Percentiles rank a stretch among this genome's conserved stretches.
These are phyloP conservation scores for Astrothelium macrocarpum DNA, from an alignment of 495 filamentous ascomycete genomes.

Conservation along the genomic window DNA sequence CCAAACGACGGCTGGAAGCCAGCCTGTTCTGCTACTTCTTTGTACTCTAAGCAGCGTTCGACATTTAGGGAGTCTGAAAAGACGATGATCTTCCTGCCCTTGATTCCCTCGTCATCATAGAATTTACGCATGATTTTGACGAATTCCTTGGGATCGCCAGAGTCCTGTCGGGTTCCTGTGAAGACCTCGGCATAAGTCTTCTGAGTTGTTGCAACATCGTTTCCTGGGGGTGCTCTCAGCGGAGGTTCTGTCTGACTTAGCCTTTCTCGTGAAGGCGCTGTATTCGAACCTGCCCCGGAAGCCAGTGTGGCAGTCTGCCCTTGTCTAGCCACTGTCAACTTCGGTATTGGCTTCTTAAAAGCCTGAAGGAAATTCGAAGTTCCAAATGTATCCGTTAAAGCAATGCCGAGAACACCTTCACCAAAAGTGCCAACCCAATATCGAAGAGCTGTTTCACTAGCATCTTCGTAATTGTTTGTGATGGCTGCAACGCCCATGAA, in stretches of 20 bases:
- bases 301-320: conserved; percentile 17
- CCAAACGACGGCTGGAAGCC: conserved; percentile 82
- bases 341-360: conserved; percentile 57
- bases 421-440: conserved; percentile 92
- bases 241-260: conserved; percentile 24
- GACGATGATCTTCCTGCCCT: conserved; percentile 81
- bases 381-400: conserved; percentile 95
- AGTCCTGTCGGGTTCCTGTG: conserved; percentile 85
- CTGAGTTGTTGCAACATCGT: conserved; percentile 5
- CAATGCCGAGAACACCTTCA: conserved; percentile 77
- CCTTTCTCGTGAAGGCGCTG: neutral
- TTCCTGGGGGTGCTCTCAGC: conserved; percentile 20
- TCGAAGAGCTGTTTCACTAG: conserved; percentile 70
- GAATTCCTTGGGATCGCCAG: conserved; percentile 76
- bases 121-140: conserved; percentile 77
- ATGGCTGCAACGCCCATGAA: conserved; percentile 97
- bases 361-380: conserved; percentile 80
- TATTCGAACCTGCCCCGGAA: conserved; percentile 15
- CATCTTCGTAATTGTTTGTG: conserved; percentile 69
- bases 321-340: conserved; percentile 14
- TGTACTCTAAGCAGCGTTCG: conserved; percentile 84
- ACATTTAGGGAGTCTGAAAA: conserved; percentile 94
- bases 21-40: conserved; percentile 63
- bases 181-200: conserved; percentile 70
- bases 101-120: conserved; percentile 68